A percentile compares a stretch with the other conserved stretches of the same genome.
These are phyloP conservation scores for Abrus precatorius DNA, from an alignment of 306 rosid genomes.

Conservation along the genomic window DNA sequence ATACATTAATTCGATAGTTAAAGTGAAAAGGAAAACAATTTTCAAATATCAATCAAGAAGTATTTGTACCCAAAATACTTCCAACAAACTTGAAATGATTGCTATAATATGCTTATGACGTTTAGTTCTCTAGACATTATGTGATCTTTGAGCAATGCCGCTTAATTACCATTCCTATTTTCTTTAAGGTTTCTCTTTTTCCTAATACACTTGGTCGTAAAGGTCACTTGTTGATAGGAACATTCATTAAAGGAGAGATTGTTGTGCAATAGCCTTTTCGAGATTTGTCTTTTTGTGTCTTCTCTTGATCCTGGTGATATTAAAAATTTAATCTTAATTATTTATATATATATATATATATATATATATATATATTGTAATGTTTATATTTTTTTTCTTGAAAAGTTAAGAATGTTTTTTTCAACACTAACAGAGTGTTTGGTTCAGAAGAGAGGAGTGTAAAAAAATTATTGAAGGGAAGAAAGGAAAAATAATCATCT, in stretches of 20 bases:
- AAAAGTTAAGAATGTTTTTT: no score
- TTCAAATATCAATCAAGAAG: neutral
- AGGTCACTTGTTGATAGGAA: neutral
- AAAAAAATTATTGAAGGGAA: no score
- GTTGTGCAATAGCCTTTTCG: neutral
- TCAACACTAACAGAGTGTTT: no score
- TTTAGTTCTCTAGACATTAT: neutral
- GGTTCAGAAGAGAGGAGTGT: no score
- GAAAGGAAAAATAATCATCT: no score
- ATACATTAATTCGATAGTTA: neutral
- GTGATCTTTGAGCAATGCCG: neutral
- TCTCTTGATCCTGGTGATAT: no score
- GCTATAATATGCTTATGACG: neutral
- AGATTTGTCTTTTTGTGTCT: neutral
- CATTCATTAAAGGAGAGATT: neutral
- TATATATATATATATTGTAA: no score
- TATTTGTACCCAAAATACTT: neutral
- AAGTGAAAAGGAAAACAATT: conserved; percentile 7
- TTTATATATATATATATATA: no score
- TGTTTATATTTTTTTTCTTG: no score
- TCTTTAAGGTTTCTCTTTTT: neutral
- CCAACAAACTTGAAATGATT: neutral
- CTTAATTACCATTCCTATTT: neutral
- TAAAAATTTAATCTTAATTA: no score
- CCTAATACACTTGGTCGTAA: neutral